These are phyloP conservation scores for Yarrowia divulgata DNA, from an alignment of 805 yeast genomes.

Conservation along the genomic window DNA sequence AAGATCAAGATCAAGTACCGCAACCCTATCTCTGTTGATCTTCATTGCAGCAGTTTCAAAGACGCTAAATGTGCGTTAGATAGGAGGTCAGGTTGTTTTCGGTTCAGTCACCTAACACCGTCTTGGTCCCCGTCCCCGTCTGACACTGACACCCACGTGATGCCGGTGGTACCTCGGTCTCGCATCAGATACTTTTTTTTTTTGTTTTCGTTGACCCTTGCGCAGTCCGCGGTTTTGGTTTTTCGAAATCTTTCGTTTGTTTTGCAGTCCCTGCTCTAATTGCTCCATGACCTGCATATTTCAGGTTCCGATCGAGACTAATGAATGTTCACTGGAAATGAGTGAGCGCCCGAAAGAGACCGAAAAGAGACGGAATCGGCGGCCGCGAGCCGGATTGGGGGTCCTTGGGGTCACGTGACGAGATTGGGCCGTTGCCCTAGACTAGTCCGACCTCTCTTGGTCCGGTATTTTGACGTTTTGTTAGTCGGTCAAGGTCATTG, in stretches of 20 bases:
- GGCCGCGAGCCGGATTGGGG: background rate
- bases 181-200: too few species aligned
- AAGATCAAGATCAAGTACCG: conserved; percentile 33
- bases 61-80: too few species aligned
- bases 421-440: background rate
- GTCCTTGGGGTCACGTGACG: background rate
- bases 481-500: conserved; percentile 10
- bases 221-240: too few species aligned
- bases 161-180: background rate
- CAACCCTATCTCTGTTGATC: conserved; percentile 32
- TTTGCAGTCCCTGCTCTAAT: conserved; percentile 21
- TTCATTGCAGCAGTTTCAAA: conserved; percentile 3
- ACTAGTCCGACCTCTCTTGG: background rate
- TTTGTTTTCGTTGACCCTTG: too few species aligned
- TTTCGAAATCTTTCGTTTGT: background rate
- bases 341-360: background rate
- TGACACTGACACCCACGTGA: conserved; percentile 16
- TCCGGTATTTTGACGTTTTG: background rate
- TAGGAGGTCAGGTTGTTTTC: too few species aligned
- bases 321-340: background rate
- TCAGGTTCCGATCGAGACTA: conserved; percentile 34
- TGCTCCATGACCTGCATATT: conserved; percentile 29
- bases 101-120: too few species aligned
- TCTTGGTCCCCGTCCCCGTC: background rate
- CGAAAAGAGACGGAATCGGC: background rate